Percentiles rank a stretch among this genome's conserved stretches.
These are phyloP conservation scores for Paracoccidioides lutzii DNA, from an alignment of 2,329 filamentous ascomycete genomes.

Conservation along the genomic window DNA sequence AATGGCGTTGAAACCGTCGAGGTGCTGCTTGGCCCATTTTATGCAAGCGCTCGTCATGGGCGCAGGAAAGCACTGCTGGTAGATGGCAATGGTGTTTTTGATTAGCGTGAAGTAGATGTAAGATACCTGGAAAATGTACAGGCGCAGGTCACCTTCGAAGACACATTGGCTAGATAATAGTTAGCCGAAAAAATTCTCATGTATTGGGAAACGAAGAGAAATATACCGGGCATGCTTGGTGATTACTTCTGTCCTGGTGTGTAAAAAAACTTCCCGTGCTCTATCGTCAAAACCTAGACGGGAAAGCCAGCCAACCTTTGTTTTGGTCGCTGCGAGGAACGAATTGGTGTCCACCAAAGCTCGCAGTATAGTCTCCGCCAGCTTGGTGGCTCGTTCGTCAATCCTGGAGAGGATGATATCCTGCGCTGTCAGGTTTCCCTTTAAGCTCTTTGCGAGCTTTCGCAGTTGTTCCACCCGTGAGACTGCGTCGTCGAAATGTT, in stretches of 20 bases:
- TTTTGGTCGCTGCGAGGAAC: conserved; percentile 62
- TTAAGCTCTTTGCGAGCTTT: conserved; percentile 62
- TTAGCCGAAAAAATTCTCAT: conserved; percentile 1
- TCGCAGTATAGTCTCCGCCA: conserved; percentile 64
- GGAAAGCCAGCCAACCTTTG: conserved; percentile 71
- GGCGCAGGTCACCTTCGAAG: conserved; percentile 83
- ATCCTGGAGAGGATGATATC: conserved; percentile 88
- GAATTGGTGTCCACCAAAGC: conserved; percentile 67
- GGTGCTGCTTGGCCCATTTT: conserved; percentile 93
- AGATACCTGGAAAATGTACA: conserved; percentile 89
- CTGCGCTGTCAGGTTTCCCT: conserved; percentile 75
- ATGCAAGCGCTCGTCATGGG: conserved; percentile 88
- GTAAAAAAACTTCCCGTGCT: conserved; percentile 74
- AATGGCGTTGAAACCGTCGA: conserved; percentile 79
- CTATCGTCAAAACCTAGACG: conserved; percentile 81
- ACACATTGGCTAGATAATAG: conserved; percentile 60
- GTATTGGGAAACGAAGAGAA: not conserved
- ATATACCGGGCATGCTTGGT: conserved; percentile 68
- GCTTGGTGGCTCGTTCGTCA: conserved; percentile 65
- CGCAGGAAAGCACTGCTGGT: conserved; percentile 73
- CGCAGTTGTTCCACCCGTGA: conserved; percentile 73
- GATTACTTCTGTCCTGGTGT: conserved; percentile 64
- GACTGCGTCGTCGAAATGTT: conserved; percentile 77
- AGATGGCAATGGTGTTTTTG: conserved; percentile 81
- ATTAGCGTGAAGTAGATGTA: conserved; percentile 94